Percentiles rank a stretch among this genome's conserved stretches.
phyloP scores from a whole-genome alignment of 352 stramenopile genomes.

The Pythium vanterpoolii region DNA sequence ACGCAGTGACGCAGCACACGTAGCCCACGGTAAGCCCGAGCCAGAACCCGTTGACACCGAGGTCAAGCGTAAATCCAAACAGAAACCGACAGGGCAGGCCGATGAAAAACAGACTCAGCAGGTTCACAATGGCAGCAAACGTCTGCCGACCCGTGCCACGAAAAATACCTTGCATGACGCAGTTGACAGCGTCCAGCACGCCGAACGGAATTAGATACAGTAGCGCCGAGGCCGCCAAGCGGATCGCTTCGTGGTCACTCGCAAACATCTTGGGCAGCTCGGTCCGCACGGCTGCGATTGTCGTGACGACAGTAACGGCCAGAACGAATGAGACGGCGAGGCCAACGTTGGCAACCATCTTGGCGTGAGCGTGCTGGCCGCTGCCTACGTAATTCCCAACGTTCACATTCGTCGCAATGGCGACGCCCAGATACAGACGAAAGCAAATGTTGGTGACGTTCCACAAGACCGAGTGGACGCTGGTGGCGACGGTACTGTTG shows the following conservation, averaged over 20 bases:
- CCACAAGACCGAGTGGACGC: slow-evolving; percentile 70
- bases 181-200: slow-evolving; percentile 69
- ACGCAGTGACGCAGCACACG: slow-evolving; percentile 46
- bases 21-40: slow-evolving; percentile 61
- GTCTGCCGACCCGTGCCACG: slow-evolving; percentile 57
- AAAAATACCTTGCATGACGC: slow-evolving; percentile 75
- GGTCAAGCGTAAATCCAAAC: slow-evolving; percentile 51
- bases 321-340: slow-evolving; percentile 41
- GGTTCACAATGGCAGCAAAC: slow-evolving; percentile 57
- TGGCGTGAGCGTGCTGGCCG: slow-evolving; percentile 81
- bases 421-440: slow-evolving; percentile 82
- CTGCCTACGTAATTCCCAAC: slow-evolving; percentile 80
- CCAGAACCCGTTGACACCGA: slow-evolving; percentile 74
- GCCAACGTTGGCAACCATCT: slow-evolving; percentile 51
- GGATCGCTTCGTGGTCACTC: slow-evolving; percentile 37
- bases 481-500: slow-evolving; percentile 62
- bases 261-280: slow-evolving; percentile 69
- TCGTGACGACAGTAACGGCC: slow-evolving; percentile 40
- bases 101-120: slow-evolving; percentile 65
- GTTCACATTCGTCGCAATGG: slow-evolving; percentile 75
- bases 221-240: slow-evolving; percentile 32
- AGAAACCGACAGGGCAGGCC: slow-evolving; percentile 60
- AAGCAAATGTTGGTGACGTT: slow-evolving; percentile 68
- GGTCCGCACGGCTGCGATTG: no score
- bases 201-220: slow-evolving; percentile 69